Conservation (phyloP, 2,329 filamentous ascomycete species). For the Aspergillus sp. region DNA sequence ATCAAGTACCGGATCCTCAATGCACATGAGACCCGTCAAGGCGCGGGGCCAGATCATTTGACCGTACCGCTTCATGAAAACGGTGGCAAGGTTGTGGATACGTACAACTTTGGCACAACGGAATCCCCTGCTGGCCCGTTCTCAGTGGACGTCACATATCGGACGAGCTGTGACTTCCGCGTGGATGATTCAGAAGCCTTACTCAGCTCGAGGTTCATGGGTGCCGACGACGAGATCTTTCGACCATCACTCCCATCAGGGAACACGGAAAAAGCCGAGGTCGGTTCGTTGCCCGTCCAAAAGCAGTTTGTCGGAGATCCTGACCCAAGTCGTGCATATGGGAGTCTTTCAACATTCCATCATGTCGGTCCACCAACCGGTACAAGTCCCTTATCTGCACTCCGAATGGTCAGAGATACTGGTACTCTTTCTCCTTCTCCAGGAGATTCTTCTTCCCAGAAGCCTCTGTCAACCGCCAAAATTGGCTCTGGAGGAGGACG, state of each 20-base stretch:
- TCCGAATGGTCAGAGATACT: constrained; percentile 58
- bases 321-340: constrained; percentile 73
- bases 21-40: constrained; percentile 44
- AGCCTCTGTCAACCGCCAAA: constrained; percentile 34
- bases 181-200: constrained; percentile 87
- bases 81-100: constrained; percentile 57
- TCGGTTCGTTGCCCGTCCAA: constrained; percentile 66
- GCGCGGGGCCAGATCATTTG: constrained; percentile 58
- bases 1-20: constrained; percentile 72
- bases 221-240: constrained; percentile 79
- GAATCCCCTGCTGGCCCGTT: constrained; percentile 82
- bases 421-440: constrained; percentile 44
- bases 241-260: constrained; percentile 63
- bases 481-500: constrained; percentile 23
- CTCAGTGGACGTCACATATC: constrained; percentile 72
- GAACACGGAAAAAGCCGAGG: constrained; percentile 39
- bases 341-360: constrained; percentile 82
- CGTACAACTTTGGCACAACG: constrained; percentile 72
- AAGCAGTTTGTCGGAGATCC: constrained; percentile 42
- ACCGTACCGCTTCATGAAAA: constrained; percentile 61
- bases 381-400: constrained; percentile 76
- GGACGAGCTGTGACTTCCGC: constrained; percentile 81
- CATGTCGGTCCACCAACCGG: constrained; percentile 65
- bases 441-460: constrained; percentile 44
- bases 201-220: constrained; percentile 87